phyloP scores from a whole-genome alignment of 176 grass and related monocot species.

The Rhynchospora pubera region DNA sequence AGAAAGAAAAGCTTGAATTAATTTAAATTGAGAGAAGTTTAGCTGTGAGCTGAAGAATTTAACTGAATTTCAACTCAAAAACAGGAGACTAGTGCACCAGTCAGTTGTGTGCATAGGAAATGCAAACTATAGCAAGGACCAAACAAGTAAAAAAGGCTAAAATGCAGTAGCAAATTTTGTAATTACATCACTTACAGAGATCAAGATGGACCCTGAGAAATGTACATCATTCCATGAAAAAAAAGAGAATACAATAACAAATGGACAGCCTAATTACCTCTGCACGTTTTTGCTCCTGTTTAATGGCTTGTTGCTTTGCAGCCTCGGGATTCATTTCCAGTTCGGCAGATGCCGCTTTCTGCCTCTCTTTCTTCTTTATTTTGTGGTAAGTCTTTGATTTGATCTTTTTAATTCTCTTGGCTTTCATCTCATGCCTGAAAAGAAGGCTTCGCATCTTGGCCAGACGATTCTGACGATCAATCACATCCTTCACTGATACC shows the following conservation, averaged over 20 bases:
- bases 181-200: not conserved
- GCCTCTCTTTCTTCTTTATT: constrained; percentile 76
- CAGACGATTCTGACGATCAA: constrained; percentile 62
- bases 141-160: not conserved
- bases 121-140: not conserved
- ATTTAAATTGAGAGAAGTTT: not conserved
- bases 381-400: constrained; percentile 96
- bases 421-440: constrained; percentile 86
- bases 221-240: not conserved
- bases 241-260: not conserved
- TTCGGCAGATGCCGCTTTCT: constrained; percentile 52
- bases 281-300: constrained; percentile 79
- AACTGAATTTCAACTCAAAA: not conserved
- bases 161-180: not conserved
- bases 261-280: constrained; percentile 37
- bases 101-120: not conserved
- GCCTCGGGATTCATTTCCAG: constrained; percentile 67
- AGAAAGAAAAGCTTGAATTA: not conserved
- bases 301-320: constrained; percentile 61
- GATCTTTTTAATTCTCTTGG: constrained; percentile 91
- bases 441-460: constrained; percentile 99
- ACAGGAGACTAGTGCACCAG: not conserved
- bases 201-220: not conserved
- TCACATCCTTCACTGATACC: constrained; percentile 72
- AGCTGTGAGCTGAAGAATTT: not conserved